Percentiles rank a stretch among this genome's conserved stretches.
Conservation (phyloP, 345 rosid species). For the Salix purpurea region DNA sequence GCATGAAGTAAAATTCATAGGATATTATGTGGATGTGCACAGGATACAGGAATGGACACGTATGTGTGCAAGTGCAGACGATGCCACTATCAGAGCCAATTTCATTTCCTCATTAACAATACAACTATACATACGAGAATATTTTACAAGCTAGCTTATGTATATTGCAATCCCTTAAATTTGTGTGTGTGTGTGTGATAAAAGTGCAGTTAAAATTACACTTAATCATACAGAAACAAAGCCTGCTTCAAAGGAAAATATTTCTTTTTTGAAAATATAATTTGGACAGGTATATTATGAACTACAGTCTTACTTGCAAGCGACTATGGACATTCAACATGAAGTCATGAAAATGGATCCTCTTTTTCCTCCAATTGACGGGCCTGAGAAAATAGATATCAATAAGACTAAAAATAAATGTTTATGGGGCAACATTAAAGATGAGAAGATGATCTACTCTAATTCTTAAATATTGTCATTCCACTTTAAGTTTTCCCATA, state of each 20-base stretch:
- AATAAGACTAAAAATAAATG: neutral
- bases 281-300: neutral
- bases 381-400: slow-evolving; percentile 53
- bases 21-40: too few species aligned
- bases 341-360: slow-evolving; percentile 98
- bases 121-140: neutral
- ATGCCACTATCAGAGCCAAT: too few species aligned
- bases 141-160: neutral
- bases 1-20: neutral
- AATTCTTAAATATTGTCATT: neutral
- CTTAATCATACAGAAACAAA: neutral
- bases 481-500: neutral
- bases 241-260: slow-evolving; percentile 1
- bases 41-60: too few species aligned
- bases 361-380: slow-evolving; percentile 79
- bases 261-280: neutral
- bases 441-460: neutral
- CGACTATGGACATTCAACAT: slow-evolving; percentile 93
- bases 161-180: neutral
- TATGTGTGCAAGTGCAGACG: too few species aligned
- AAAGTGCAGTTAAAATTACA: neutral
- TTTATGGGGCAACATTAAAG: neutral
- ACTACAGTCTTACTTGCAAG: slow-evolving; percentile 59
- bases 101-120: too few species aligned
- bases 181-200: too few species aligned